Evolutionary conservation across 805 yeast species (phyloP), one percentile per base, ranked within the genome.

Genomic region (Ogataea degrootiae): DNA sequence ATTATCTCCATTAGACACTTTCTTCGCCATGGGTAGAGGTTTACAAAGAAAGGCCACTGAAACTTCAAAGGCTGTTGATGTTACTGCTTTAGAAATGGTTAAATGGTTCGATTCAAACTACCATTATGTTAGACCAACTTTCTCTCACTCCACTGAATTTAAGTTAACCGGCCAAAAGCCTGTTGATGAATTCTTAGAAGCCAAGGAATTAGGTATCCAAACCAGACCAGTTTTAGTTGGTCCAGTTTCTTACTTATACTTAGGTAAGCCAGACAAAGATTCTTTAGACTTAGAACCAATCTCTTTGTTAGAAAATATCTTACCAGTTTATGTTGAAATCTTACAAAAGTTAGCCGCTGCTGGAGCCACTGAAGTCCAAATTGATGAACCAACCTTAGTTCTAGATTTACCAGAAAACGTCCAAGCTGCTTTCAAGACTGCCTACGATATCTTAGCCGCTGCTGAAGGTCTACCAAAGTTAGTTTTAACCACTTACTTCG

Each of bases 21-120:
- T 87, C 66, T 94, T 94, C 71, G 99, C 99, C 68, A 94, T 94
- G 98, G 99, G 98, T 76, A 90, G 99, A 83, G 99, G 99, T 84
- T 81, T 94, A 72, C 99, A 94, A 80, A 88, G 94, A 77, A 84
- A 86, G 74, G 96, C 96, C 59, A 86, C 95, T 59, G 96, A 85
- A 62, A 68, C 90, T 58, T 70, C 82, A 53, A 80, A 85, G 62
- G 96, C 96, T 60, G 96, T 94, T 62, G 99, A 94, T 73, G 99
- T 94, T 53, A 92, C 98, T 55, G 99, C 99, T 64, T 81, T 89
- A 70, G 96, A 94, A 82, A 94, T 94, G 99, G 99, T 94, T 63
- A 94, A 94, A 81, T 94, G 99, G 99, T 94, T 94, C 65, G 99
- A 94, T 76, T 87, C 97, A 58, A 94, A 94, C 89, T 94, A 94